Conservation (phyloP, 768 basidiomycete species). For the Coprinopsis marcescibilis region DNA sequence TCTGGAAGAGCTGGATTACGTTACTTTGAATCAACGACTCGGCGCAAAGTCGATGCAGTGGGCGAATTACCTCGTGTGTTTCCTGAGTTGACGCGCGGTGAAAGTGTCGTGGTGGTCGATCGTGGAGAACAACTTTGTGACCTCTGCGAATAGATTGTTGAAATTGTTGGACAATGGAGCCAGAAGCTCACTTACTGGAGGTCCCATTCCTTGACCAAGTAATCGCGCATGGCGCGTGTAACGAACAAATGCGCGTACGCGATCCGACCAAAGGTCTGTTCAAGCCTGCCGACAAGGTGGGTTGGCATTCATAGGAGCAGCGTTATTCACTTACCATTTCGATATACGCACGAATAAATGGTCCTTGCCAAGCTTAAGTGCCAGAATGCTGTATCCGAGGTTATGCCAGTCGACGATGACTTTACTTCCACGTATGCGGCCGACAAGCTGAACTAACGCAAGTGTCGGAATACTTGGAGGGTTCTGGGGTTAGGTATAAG, state of each 20-base stretch:
- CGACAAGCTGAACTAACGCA: conserved; percentile 74
- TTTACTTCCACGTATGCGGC: conserved; percentile 63
- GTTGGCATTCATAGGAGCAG: neutral
- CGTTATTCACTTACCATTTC: conserved; percentile 47
- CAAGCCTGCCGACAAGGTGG: conserved; percentile 56
- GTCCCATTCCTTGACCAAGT: conserved; percentile 66
- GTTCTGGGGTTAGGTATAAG: conserved; percentile 49
- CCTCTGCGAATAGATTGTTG: conserved; percentile 46
- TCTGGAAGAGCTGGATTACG: conserved; percentile 41
- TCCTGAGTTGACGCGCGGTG: conserved; percentile 63
- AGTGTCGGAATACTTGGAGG: conserved; percentile 96
- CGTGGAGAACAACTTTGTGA: conserved; percentile 72
- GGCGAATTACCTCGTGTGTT: conserved; percentile 68
- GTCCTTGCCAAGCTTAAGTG: conserved; percentile 63
- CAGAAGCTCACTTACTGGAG: conserved; percentile 53
- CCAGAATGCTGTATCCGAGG: conserved; percentile 89
- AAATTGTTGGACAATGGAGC: neutral
- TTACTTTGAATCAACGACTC: neutral
- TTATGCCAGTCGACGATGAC: conserved; percentile 99
- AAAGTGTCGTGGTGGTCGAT: conserved; percentile 86
- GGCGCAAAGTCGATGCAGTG: neutral
- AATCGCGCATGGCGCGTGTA: conserved; percentile 77
- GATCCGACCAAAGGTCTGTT: conserved; percentile 66
- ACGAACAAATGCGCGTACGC: conserved; percentile 94
- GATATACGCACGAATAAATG: conserved; percentile 73